Base-by-base conservation (phyloP, 2,329 filamentous ascomycete species). In the Beauveria brongniartii region DNA sequence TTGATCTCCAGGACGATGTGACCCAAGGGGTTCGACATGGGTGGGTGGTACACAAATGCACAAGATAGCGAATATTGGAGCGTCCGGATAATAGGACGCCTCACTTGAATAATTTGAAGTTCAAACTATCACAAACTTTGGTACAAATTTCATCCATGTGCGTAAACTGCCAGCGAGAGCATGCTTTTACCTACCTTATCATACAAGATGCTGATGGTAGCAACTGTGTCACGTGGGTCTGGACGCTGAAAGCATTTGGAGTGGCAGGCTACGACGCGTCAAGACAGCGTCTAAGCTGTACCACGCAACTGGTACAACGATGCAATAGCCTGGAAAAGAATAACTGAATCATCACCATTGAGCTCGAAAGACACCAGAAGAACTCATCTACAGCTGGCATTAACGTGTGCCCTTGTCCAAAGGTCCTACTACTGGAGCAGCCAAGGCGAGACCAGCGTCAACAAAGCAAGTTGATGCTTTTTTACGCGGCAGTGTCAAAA, bases 21-120 rank as follows among this genome's bases (percentile, higher is more conserved):
- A 26, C 54, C 40, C 26, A 30, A 53, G 22, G 47, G 48, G 48
- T 52, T 40, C 46, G 37, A 53, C 37, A 53, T 53, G 30, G 40
- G 52, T 48, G 55, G 34, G 59, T 37, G 51, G 53, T 52, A 53
- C 14, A 51, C 10, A 22, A 46, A 24, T 51, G 37, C 46, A 50
- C 59, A 57, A 61, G 52, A 46, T 47, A 61, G 59, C 59, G 59
- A 51, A 44, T 47, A 61, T 52, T 44, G 59, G 59, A 61, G 59
- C 59, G 59, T 43, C 59, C 47, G 9, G 28, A n/a, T 44, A 56
- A 34, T 46, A 51, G 59, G 59, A 40, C 22, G 59, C 59, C 37
- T 61, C 59, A 61, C 46, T 61, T 61, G 59, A 61, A 61, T 61
- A 61, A 61, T 61, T 53, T 47, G 44, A 61, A 61, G 53, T 41